Evolutionary conservation across 2,329 filamentous ascomycete species (phyloP), one percentile per base, ranked within the genome.

Genomic region (Pyricularia pennisetigena): DNA sequence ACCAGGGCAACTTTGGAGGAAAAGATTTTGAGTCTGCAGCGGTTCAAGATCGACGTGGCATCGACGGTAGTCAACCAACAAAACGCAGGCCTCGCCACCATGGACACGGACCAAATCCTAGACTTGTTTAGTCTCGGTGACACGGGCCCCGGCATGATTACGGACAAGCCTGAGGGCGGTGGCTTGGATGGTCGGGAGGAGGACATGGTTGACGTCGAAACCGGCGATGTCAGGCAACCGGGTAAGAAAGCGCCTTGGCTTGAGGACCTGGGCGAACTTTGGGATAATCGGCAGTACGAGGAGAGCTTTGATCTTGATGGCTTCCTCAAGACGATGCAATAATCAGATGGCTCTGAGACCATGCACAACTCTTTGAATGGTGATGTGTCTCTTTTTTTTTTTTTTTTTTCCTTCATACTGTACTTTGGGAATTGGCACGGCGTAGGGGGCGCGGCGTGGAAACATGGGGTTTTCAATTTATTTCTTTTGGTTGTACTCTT

Each of bases 21-120:
- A 83, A 99, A 99, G 86, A 99, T 99, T 75, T 82, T 99, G 75
- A 97, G 91, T 76, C 88, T 99, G 68, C 95, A 99, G 87, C 90
- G 95, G 67, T 99, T 99, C 89, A 99, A 99, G 84, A 97, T 99
- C 75, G 95, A 99, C 78, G 94, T 99, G 24, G 96, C 95, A 61
- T 96, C 91, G 67, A 99, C 96, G 0, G 95, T 99, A 6, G 96
- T 99, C 72, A 99, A 99, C 78, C 95, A 99, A 79, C 95, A 99
- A 80, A 99, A 99, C 74, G 94, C 95, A 1, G 95, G 95, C 0
- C 81, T 99, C 1, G 90, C 83, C 66, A 96, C 93, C 16, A 99
- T 99, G 95, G 94, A 98, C 78, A 99, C 96, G 57, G 95, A 98
- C 75, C 94, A 99, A 79, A 97, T 99, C 70, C 86, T 99, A 3